phyloP scores from a whole-genome alignment of 495 filamentous ascomycete species.

The Aspergillus saccharolyticus region DNA sequence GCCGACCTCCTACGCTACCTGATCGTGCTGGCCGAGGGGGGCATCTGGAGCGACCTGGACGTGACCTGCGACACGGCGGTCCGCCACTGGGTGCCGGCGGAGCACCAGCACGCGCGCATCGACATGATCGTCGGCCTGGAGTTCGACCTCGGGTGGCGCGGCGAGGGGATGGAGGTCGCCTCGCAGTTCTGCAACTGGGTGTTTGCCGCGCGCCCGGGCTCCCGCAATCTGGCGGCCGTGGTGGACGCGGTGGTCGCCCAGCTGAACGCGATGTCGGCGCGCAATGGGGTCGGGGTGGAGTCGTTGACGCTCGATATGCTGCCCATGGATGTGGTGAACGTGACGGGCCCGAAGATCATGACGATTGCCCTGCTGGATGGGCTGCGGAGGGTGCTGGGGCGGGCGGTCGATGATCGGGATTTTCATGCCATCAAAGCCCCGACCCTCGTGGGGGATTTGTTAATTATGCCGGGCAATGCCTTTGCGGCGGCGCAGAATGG shows the following conservation, averaged over 20 bases:
- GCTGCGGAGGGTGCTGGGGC: conserved; percentile 16
- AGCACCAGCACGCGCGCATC: conserved; percentile 31
- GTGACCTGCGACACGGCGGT: conserved; percentile 48
- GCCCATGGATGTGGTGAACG: conserved; percentile 31
- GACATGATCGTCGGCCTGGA: conserved; percentile 44
- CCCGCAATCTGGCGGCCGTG: conserved; percentile 28
- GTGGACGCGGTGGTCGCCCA: conserved; percentile 27
- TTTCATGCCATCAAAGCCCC: conserved; percentile 26
- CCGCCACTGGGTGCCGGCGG: conserved; percentile 46
- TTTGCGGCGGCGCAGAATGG: conserved; percentile 32
- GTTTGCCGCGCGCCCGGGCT: conserved; percentile 28
- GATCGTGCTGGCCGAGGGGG: conserved; percentile 53
- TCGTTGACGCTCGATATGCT: conserved; percentile 20
- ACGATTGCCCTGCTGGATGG: conserved; percentile 28
- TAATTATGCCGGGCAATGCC: conserved; percentile 34
- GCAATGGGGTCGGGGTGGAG: conserved; percentile 22
- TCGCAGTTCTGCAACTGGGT: conserved; percentile 42
- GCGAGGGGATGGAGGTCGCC: conserved; percentile 26
- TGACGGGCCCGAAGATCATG: conserved; percentile 37
- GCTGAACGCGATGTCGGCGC: conserved; percentile 24
- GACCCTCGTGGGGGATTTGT: conserved; percentile 31
- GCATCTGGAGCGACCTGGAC: conserved; percentile 55
- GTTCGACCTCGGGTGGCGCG: conserved; percentile 31
- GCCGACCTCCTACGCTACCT: conserved; percentile 57
- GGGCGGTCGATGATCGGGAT: conserved; percentile 22